These are phyloP conservation scores for Mucuna pruriens DNA, from an alignment of 306 rosid genomes.

Conservation along the genomic window DNA sequence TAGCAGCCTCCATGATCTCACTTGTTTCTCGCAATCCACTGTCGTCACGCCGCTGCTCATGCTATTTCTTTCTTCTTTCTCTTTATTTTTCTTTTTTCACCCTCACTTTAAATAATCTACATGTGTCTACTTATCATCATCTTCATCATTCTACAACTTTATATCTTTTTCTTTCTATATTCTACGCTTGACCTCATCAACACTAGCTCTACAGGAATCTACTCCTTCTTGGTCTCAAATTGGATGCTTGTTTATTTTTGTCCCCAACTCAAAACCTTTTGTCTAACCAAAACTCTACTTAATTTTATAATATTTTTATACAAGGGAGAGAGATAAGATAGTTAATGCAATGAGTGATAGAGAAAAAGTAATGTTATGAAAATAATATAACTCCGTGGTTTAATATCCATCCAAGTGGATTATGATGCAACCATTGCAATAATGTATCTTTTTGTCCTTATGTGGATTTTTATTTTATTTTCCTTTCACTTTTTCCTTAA, in stretches of 20 bases:
- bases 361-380: background rate
- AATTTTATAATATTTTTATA: too few relatives aligned
- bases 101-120: constrained; percentile 47
- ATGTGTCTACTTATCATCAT: background rate
- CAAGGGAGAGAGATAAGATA: background rate
- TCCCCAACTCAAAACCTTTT: too few relatives aligned
- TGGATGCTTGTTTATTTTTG: background rate
- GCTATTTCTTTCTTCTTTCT: too few relatives aligned
- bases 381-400: background rate
- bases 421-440: constrained; percentile 32
- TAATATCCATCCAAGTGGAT: background rate
- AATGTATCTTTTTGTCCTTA: constrained; percentile 26
- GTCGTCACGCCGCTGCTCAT: constrained; percentile 53
- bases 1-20: constrained; percentile 88
- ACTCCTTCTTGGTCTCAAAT: background rate
- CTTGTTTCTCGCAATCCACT: constrained; percentile 94
- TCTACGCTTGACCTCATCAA: constrained; percentile 2
- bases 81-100: too few relatives aligned
- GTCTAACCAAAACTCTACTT: too few relatives aligned
- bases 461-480: background rate
- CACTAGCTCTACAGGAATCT: constrained; percentile 24
- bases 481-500: background rate
- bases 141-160: background rate
- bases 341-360: background rate
- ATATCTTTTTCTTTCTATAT: background rate